phyloP scores from a whole-genome alignment of 2,329 filamentous ascomycete genomes.

The Dactylellina cionopaga region DNA sequence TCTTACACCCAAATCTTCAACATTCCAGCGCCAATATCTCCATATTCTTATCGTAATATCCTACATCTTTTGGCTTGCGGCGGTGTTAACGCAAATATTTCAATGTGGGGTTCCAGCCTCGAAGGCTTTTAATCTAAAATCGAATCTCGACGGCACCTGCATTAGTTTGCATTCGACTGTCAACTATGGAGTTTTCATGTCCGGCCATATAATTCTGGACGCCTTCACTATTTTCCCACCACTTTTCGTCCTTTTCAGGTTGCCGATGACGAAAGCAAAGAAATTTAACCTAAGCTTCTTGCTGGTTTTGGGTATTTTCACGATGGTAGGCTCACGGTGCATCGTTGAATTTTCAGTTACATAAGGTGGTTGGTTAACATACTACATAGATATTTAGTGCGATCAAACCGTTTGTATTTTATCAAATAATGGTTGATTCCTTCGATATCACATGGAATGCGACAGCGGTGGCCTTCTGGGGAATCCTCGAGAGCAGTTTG shows the following conservation, averaged over 20 bases:
- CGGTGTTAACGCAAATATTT: constrained; percentile 32
- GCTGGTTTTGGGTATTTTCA: constrained; percentile 24
- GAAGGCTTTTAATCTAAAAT: constrained; percentile 20
- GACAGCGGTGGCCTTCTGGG: constrained; percentile 35
- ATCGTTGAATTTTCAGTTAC: neutral
- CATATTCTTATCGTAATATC: constrained; percentile 14
- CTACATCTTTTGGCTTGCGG: constrained; percentile 34
- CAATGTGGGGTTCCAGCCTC: constrained; percentile 29
- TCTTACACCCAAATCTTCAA: constrained; percentile 22
- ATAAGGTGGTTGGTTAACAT: neutral
- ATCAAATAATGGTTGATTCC: constrained; percentile 29
- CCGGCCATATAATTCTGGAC: constrained; percentile 41
- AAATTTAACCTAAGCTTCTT: constrained; percentile 43
- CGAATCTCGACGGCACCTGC: constrained; percentile 37
- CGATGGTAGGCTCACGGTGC: constrained; percentile 1
- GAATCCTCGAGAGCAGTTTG: constrained; percentile 43
- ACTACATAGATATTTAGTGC: constrained; percentile 32
- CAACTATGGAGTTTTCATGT: constrained; percentile 35
- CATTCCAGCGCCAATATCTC: constrained; percentile 30
- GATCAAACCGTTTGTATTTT: constrained; percentile 36
- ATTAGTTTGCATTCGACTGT: constrained; percentile 21
- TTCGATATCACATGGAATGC: constrained; percentile 49
- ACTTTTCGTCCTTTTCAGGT: constrained; percentile 23
- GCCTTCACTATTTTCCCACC: constrained; percentile 40
- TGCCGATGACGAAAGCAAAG: constrained; percentile 30